Evolutionary conservation across 108 stramenopile species (phyloP), one percentile per base, ranked within the genome.

Genomic region (Nannochloropsis gaditana): DNA sequence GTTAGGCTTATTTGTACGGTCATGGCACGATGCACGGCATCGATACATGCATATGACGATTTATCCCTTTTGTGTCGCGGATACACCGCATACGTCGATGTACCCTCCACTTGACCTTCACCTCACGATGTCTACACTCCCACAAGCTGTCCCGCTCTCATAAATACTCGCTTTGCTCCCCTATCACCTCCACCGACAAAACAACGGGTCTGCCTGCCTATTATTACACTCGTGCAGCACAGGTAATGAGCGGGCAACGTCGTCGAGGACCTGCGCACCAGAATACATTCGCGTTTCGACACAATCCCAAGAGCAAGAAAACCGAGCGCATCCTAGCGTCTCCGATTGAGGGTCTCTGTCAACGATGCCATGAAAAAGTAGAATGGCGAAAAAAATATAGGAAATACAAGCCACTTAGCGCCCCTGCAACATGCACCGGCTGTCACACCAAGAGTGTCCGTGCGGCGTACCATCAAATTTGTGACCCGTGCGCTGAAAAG

Each of bases 281-380:
- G 90, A 97, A 97, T 86, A 87, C 84, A 17, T 96, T 95, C 89
- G 96, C 97, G 79, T 97, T 93, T 86, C 89, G 90, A 73, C 97
- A 97, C 93, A 97, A 97, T 91, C 95, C 95, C 73, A 95, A 95
- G 87, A 95, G 94, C 44, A 96, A 96, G 88, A 94, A 93, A 90
- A 97, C 97, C 45, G 94, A 91, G 17, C 91, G 92, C 42, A 96
- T 97, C 44, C 85, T 97, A 59, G 73, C 87, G 0, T 92, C 90
- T n/a, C 94, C 94, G 21, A 96, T 94, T 87, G 86, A 92, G 19
- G 96, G 96, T n/a, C 93, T 95, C 10, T 97, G 97, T 90, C 86
- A 91, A 31, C 85, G 95, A 9, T 97, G 97, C 86, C 88, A 94
- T 47, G 96, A 97, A 9, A 96, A 97, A 92, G 94, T 91, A 19